Conservation (phyloP, 108 stramenopile species). For the Cylindrotheca fusiformis region DNA sequence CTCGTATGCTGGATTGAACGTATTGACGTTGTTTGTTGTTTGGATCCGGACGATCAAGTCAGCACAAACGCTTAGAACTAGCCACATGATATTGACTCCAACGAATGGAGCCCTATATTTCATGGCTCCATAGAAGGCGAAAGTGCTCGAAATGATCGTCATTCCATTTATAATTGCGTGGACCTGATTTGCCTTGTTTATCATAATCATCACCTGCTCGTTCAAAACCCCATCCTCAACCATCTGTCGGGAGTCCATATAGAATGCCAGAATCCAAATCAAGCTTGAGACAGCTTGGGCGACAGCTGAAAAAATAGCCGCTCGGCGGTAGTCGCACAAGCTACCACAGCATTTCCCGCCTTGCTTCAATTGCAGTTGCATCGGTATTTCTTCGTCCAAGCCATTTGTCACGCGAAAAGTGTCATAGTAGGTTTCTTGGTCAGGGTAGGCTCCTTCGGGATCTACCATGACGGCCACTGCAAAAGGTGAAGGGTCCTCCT, state of each 20-base stretch:
- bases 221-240: slow-evolving; percentile 9
- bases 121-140: slow-evolving; percentile 24
- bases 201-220: background rate
- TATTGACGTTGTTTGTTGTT: background rate
- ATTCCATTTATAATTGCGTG: slow-evolving; percentile 2
- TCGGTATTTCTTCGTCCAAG: too few species aligned
- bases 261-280: background rate
- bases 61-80: background rate
- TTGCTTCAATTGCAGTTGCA: too few species aligned
- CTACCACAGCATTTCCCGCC: slow-evolving; percentile 33
- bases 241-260: background rate
- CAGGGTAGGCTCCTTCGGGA: too few species aligned
- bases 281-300: slow-evolving; percentile 2
- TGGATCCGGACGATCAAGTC: background rate
- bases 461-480: too few species aligned
- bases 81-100: slow-evolving; percentile 1
- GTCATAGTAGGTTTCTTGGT: too few species aligned
- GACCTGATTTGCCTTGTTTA: background rate
- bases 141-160: slow-evolving; percentile 3
- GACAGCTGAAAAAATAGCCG: slow-evolving; percentile 27
- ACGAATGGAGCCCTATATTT: slow-evolving; percentile 21
- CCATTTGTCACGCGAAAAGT: too few species aligned
- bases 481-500: too few species aligned
- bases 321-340: slow-evolving; percentile 41
- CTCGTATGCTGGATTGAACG: background rate